Evolutionary conservation across 768 basidiomycete species (phyloP), one percentile per base, ranked within the genome.

Genomic region (Kwoniella heveanensis): DNA sequence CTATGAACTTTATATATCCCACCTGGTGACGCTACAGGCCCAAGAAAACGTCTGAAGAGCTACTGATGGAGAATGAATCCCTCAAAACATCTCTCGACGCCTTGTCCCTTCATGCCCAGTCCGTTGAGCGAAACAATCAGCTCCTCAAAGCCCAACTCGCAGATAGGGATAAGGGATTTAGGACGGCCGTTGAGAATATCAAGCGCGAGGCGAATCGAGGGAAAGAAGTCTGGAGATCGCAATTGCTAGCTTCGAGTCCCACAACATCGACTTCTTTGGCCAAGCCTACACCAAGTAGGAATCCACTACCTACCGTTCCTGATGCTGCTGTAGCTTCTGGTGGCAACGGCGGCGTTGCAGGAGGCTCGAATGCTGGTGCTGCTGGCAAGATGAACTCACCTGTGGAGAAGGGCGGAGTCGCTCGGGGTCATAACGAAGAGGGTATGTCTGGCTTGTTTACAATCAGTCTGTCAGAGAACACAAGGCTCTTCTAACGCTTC

Each of bases 21-120:
- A n/a, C n/a, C n/a, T n/a, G n/a, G n/a, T n/a, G n/a, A n/a, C 17
- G 3, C 17, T 17, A 17, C 48, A 49, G 50, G 47, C 50, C 65
- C 8, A 29, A 58, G 29, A 80, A 80, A 54, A 78, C 79, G 3
- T 66, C 72, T 6, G 79, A 80, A 65, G 79, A 80, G 57, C 68
- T 80, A 2, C 57, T 49, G 1, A 62, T 80, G 22, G 79, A 80
- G 60, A 80, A 80, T 49, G 66, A 62, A 25, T 68, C 69, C 7
- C 67, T 80, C 10, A 71, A 75, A 26, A 60, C 68, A 1, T 75
- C 73, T 7, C 66, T 80, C 7, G 79, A 80, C 54, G 68, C 76
- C 8, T 25, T 80, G 27, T 73, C 79, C 6, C 25, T 60, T 2
- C 77, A 77, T 46, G 65, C 67, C 1, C 67, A 78, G 48, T 46